Base-by-base conservation (phyloP, 441 rosid species). In the Lepidium campestre region DNA sequence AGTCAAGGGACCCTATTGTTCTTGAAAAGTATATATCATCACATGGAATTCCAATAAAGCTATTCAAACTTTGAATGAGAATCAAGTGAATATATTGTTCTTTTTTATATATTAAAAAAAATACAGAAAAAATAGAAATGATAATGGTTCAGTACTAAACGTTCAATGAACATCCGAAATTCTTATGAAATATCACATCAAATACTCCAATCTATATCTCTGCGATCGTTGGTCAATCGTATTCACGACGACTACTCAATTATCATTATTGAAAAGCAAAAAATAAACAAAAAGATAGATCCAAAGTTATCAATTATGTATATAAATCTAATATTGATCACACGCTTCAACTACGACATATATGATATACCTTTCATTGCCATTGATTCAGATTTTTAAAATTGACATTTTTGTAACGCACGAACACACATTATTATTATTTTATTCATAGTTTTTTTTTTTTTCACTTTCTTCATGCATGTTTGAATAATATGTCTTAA, bases 1-100 rank as follows among this genome's bases (percentile, higher is more conserved):
- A 58, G 62, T 66, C 63, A 66, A 66, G 67, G 76, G 76, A 59
- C 76, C 76, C 56, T 44, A 12, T 14, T 58, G 72, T 59, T 59
- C 29, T 6, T 20, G 76, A 59, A 66, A 72, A 72, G 72, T 72
- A 35, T 65, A 58, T 59, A 52, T 73, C 72, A 59, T 53, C 72
- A 73, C 77, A 73, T 73, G 77, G 57, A 73, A 5, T 12, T 45
- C 52, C 22, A 20, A 59, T 42, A 73, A 66, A 73, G 67, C 4
- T 35, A 40, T 72, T 59, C 67, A 72, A 65, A 72, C 55, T 65
- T 72, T 53, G 67, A 59, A 73, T 58, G 49, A 66, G 15, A 59
- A 66, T 66, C 45, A 52, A 50, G 13, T 14, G 23, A 53, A 53
- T 53, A 46, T 37, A 65, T 58, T 58, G 41, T 10, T 17, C 5